Conservation (phyloP, 2,329 filamentous ascomycete species). For the Hypoxylon sp. region DNA sequence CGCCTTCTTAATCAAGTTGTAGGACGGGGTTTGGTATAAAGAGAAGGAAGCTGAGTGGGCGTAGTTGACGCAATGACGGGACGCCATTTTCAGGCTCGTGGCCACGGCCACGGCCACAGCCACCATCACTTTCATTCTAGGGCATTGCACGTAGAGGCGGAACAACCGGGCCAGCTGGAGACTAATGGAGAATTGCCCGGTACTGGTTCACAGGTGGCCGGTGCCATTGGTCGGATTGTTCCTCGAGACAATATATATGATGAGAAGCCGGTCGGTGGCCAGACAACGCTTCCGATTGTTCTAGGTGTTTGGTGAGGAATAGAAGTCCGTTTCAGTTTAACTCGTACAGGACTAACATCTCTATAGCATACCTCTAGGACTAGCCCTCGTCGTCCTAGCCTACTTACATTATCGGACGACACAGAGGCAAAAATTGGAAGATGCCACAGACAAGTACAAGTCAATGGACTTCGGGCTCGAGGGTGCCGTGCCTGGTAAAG, state of each 20-base stretch:
- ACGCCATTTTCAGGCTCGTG: slow-evolving; percentile 42
- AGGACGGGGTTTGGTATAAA: slow-evolving; percentile 1
- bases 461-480: slow-evolving; percentile 92
- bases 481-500: slow-evolving; percentile 56
- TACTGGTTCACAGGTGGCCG: slow-evolving; percentile 18
- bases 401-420: slow-evolving; percentile 85
- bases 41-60: slow-evolving; percentile 27
- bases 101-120: slow-evolving; percentile 48
- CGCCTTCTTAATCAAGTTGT: not conserved
- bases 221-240: slow-evolving; percentile 34
- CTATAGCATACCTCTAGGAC: slow-evolving; percentile 79
- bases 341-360: slow-evolving; percentile 36
- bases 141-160: slow-evolving; percentile 31
- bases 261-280: slow-evolving; percentile 69
- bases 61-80: slow-evolving; percentile 42
- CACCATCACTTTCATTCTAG: slow-evolving; percentile 46
- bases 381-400: slow-evolving; percentile 75
- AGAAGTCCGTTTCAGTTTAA: not conserved
- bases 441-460: slow-evolving; percentile 87
- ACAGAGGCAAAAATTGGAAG: slow-evolving; percentile 79
- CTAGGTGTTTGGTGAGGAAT: slow-evolving; percentile 77
- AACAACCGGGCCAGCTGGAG: slow-evolving; percentile 37
- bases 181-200: slow-evolving; percentile 18
- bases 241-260: slow-evolving; percentile 60
- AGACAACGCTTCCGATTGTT: slow-evolving; percentile 75